phyloP scores from a whole-genome alignment of 768 basidiomycete genomes.

The Tylopilus sp. region DNA sequence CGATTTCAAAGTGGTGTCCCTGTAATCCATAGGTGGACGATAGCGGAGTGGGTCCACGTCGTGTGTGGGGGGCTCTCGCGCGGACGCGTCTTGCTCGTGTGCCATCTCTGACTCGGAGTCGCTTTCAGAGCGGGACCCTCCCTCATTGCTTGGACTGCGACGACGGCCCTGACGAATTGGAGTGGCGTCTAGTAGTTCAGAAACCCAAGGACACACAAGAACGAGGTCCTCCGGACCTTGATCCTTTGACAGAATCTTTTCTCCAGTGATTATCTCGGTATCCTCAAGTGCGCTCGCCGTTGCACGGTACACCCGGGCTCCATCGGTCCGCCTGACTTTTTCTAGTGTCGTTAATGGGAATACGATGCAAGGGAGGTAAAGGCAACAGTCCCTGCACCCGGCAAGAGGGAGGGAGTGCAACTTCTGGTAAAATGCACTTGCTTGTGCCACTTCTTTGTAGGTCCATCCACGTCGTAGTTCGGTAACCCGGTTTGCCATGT shows the following conservation, averaged over 20 bases:
- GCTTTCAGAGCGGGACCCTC: neutral
- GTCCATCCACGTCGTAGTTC: slow-evolving; percentile 2
- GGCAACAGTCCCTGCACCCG: slow-evolving; percentile 1
- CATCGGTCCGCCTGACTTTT: neutral
- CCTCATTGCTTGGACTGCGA: neutral
- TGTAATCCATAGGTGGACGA: neutral
- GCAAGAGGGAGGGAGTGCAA: neutral
- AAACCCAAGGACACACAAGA: slow-evolving; percentile 20
- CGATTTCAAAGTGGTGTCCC: neutral
- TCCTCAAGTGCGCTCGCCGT: slow-evolving; percentile 9
- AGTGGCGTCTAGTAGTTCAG: slow-evolving; percentile 3
- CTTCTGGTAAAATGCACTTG: slow-evolving; percentile 3
- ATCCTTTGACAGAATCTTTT: neutral
- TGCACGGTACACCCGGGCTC: slow-evolving; percentile 4
- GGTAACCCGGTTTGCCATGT: slow-evolving; percentile 1
- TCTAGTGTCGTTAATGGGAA: slow-evolving; percentile 12
- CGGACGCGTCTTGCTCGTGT: neutral
- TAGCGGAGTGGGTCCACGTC: too few relatives aligned
- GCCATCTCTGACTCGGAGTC: slow-evolving; percentile 3
- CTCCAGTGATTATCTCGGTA: slow-evolving; percentile 4
- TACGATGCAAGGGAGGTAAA: slow-evolving; percentile 18
- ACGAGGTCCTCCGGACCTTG: slow-evolving; percentile 3
- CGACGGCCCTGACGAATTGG: neutral
- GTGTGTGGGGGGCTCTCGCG: too few relatives aligned
- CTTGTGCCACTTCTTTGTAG: neutral